Evolutionary conservation across 2,329 filamentous ascomycete genomes (phyloP), one percentile per base, ranked within the genome.

Genomic region (Tolypocladium capitatum): DNA sequence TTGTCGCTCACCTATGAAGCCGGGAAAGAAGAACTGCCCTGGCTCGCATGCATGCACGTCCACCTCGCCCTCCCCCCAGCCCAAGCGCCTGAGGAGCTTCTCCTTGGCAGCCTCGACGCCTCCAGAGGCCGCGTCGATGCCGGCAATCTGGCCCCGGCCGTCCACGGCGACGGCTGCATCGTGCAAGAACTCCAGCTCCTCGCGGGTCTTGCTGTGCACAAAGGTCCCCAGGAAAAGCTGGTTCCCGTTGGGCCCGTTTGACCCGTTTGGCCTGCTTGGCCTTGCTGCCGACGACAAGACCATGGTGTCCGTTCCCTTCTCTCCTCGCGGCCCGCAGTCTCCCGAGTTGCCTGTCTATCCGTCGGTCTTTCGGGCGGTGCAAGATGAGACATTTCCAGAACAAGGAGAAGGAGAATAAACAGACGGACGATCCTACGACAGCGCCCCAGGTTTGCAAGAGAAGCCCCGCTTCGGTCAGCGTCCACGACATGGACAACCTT

Each of bases 21-120:
- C 86, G 0, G 86, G 86, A 57, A 92, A 91, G 70, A 87, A 89
- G 68, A 91, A 91, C 47, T 84, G 76, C 11, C 74, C 74, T 4
- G 70, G 68, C 40, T 63, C 58, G 43, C 59, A 59, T 2, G 52
- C 55, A 11, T 62, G 58, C 10, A 75, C 56, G 2, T 61, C 55
- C 16, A 74, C 66, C 4, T 70, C 62, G 7, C 56, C 56, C 1
- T 48, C 51, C 1, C 52, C 49, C 76, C 76, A 80, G 2, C 68
- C 71, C 6, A 78, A 62, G 20, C 55, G 53, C n/a, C 61, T 54
- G 32, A 71, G 55, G 32, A 75, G 49, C 34, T 56, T 58, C 2
- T 62, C 53, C 48, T 63, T 59, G 20, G 52, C 53, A 32, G 57
- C 55, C 31, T 59, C 61, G 24, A 58, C 55, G 40, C 58, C 62